Percentiles rank a stretch among this genome's conserved stretches.
Evolutionary conservation across 768 basidiomycete genomes (phyloP).

Genomic region (Mycena alexandri): DNA sequence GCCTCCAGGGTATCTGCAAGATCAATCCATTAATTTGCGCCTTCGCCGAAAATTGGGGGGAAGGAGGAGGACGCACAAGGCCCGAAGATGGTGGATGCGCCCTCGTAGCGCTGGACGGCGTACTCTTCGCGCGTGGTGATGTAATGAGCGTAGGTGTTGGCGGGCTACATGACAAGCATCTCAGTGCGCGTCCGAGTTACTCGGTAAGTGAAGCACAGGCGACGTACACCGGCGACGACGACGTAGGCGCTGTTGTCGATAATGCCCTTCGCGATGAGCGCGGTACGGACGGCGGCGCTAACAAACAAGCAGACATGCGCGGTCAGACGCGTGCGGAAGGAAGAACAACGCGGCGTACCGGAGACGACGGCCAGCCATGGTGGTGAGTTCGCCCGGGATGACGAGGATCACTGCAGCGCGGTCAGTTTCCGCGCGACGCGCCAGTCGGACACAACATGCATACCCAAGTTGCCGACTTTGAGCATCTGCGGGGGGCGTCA

Average conservation of each 20-base stretch:
- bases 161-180: conserved; percentile 60
- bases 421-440: conserved; percentile 1
- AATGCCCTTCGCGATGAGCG: conserved; percentile 72
- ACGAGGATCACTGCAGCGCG: conserved; percentile 69
- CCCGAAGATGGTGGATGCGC: conserved; percentile 84
- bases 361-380: conserved; percentile 84
- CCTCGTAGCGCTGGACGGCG: conserved; percentile 82
- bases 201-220: neutral
- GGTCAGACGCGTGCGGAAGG: conserved; percentile 32
- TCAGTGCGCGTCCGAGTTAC: too few relatives aligned
- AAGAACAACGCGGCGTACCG: conserved; percentile 59
- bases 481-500: conserved; percentile 57
- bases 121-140: conserved; percentile 82
- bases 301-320: conserved; percentile 11
- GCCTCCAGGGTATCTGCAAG: conserved; percentile 78
- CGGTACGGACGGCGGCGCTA: conserved; percentile 76
- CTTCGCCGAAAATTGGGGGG: neutral
- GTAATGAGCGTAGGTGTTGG: conserved; percentile 85
- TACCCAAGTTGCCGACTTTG: conserved; percentile 77
- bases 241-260: conserved; percentile 79
- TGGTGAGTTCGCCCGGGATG: conserved; percentile 84
- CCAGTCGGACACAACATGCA: conserved; percentile 41
- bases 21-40: neutral
- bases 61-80: conserved; percentile 61
- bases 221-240: conserved; percentile 65